These are phyloP conservation scores for Perilla frutescens DNA, from an alignment of 257 asterid genomes.

Conservation along the genomic window DNA sequence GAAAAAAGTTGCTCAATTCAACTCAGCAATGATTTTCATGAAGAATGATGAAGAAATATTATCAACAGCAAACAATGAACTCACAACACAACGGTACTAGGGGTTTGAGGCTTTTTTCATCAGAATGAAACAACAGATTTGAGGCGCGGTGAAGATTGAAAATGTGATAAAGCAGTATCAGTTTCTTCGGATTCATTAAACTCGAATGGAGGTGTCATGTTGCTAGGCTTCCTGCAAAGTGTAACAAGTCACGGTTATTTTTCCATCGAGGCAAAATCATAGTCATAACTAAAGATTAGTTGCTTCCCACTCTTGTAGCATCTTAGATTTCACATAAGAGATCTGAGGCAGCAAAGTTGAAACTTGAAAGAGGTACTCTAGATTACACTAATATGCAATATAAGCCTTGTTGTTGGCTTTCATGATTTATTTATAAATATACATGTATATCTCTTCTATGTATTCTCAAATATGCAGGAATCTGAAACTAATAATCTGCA, in stretches of 20 bases:
- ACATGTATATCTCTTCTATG: too few relatives aligned
- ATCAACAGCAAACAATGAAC: constrained; percentile 31
- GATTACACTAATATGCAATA: too few relatives aligned
- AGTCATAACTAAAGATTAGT: neutral
- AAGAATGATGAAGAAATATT: constrained; percentile 31
- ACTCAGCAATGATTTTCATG: constrained; percentile 27
- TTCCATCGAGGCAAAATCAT: neutral
- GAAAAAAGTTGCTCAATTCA: constrained; percentile 23
- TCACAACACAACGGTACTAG: constrained; percentile 23
- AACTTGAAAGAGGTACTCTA: too few relatives aligned
- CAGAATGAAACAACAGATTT: constrained; percentile 53
- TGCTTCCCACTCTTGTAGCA: neutral
- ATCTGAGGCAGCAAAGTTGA: neutral
- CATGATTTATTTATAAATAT: too few relatives aligned
- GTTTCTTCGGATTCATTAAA: constrained; percentile 58
- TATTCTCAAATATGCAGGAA: too few relatives aligned
- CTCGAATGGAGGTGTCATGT: constrained; percentile 41
- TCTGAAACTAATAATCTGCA: too few relatives aligned
- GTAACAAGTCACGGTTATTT: neutral
- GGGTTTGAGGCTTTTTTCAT: constrained; percentile 13
- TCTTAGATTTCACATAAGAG: neutral
- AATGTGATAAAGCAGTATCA: constrained; percentile 60
- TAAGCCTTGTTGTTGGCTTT: too few relatives aligned
- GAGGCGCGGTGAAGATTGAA: constrained; percentile 47
- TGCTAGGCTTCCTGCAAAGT: constrained; percentile 50